phyloP scores from a whole-genome alignment of 352 stramenopile genomes.

The Phytophthora crassamura region DNA sequence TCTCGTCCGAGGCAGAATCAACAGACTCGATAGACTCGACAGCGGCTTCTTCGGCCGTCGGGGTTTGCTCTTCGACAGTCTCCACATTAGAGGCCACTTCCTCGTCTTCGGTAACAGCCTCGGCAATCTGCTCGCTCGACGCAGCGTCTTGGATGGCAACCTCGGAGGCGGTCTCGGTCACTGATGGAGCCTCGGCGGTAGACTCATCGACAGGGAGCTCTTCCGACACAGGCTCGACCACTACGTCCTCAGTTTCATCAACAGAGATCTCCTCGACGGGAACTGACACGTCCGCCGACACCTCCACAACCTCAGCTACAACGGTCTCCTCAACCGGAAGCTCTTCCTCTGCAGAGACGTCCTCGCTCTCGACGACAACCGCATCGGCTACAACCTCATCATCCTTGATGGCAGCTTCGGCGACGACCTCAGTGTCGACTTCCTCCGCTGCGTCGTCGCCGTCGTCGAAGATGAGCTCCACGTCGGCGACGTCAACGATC shows the following conservation, averaged over 20 bases:
- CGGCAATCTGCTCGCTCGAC: too few species aligned
- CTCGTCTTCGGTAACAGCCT: not conserved
- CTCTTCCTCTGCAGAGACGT: too few species aligned
- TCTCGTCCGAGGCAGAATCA: too few species aligned
- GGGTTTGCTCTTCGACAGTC: not conserved
- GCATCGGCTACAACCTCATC: too few species aligned
- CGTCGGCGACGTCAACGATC: not conserved
- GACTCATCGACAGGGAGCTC: not conserved
- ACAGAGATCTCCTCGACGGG: not conserved
- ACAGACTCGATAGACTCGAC: not conserved
- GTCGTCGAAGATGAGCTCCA: too few species aligned
- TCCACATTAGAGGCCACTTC: not conserved
- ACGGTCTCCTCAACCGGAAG: too few species aligned
- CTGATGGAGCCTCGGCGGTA: not conserved
- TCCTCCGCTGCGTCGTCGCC: too few species aligned
- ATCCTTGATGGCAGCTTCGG: too few species aligned
- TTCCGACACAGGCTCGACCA: not conserved
- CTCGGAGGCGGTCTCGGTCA: not conserved
- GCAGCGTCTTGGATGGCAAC: too few species aligned
- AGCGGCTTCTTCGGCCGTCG: not conserved
- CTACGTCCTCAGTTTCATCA: not conserved
- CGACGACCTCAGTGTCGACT: too few species aligned
- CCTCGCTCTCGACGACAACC: not conserved
- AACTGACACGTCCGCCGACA: too few species aligned
- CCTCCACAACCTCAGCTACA: too few species aligned